A percentile compares a stretch with the other conserved stretches of the same genome.
These are phyloP conservation scores for Buddleja alternifolia DNA, from an alignment of 257 asterid species.

Conservation along the genomic window DNA sequence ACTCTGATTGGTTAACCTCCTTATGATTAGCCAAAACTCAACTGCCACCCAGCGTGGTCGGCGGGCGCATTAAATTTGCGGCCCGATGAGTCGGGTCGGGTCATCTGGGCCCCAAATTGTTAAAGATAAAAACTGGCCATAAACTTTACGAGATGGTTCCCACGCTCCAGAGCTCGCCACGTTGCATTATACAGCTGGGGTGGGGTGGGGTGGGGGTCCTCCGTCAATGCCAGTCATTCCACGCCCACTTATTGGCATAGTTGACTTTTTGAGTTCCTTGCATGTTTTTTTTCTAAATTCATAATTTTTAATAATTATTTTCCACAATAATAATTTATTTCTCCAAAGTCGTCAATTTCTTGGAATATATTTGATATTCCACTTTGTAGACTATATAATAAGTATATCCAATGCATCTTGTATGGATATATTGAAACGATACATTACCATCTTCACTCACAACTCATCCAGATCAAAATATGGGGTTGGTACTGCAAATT, in stretches of 20 bases:
- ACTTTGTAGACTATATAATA: no score
- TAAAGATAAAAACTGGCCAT: background rate
- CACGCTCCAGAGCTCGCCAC: conserved; percentile 8
- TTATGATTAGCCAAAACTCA: conserved; percentile 7
- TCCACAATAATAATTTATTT: background rate
- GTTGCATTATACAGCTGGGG: conserved; percentile 28
- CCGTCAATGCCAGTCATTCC: conserved; percentile 46
- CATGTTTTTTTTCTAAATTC: background rate
- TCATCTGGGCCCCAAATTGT: no score
- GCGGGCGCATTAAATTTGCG: conserved; percentile 29
- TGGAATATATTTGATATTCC: background rate
- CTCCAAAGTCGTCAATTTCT: background rate
- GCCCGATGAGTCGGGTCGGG: conserved; percentile 12
- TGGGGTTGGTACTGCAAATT: no score
- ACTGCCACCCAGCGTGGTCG: conserved; percentile 26
- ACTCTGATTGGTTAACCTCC: background rate
- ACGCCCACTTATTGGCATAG: conserved; percentile 33
- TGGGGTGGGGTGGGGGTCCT: background rate
- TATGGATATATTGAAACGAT: no score
- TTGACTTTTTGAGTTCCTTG: no score
- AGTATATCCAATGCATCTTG: no score
- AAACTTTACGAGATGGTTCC: background rate
- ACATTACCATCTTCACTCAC: no score
- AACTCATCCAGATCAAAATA: no score
- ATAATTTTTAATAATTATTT: background rate